Base-by-base conservation (phyloP, 345 rosid genomes). In the Barbarea vulgaris region DNA sequence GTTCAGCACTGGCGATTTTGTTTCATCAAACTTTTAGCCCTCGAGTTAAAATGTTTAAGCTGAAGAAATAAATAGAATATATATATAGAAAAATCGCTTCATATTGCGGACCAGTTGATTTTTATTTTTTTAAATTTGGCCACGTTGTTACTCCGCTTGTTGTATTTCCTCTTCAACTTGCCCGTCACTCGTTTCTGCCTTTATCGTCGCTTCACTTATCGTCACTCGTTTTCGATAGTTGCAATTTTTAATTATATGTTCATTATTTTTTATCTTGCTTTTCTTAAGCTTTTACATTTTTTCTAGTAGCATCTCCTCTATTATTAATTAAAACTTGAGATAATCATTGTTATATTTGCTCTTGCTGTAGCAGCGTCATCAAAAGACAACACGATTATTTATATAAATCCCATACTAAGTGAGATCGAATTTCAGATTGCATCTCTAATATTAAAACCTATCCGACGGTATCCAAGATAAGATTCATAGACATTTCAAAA, bases 161-260 rank as follows among this genome's bases (percentile, higher is more conserved):
- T 50, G 58, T 50, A 66, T 66, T 31, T 33, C 46, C 30, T 66
- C 44, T 44, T 47, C 69, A 42, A 64, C 69, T 65, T 65, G 69
- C 69, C 12, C 18, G 41, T 65, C 69, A 30, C 56, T 41, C n/a
- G 46, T 41, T 13, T 41, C 6, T 4, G 4, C 17, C 7, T 41
- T 41, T 41, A 13, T 41, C 46, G 7, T 41, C 46, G 46, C 46
- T 14, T 41, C n/a, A 42, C n/a, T 41, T 41, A 14, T 13, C 44
- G 44, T 12, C 44, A 39, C 44, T 39, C 42, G 56, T 64, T 47
- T 30, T 30, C 4, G 5, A 13, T 31, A 28, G 57, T 25, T 18
- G 42, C 56, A 47, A 18, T 3, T 7, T 7, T 47, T 31, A 0
- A 4, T 65, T 3, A 18, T 65, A 64, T 47, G 24, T 47, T 30